Conservation (phyloP, 2,329 filamentous ascomycete species). For the Beauveria varroae region DNA sequence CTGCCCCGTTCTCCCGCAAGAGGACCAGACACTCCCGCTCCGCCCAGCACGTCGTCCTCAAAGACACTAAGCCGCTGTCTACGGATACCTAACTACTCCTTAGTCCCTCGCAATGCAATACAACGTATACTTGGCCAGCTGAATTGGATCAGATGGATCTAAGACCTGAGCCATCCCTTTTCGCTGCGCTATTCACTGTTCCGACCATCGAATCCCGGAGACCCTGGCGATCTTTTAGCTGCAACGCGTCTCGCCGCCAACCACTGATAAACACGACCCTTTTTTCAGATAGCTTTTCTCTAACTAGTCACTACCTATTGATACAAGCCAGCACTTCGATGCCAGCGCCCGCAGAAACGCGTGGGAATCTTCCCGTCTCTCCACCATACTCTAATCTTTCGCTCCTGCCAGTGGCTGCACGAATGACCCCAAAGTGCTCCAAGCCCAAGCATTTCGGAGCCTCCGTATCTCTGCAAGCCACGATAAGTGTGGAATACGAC, state of each 20-base stretch:
- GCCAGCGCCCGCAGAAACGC: not conserved
- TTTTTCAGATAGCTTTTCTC: not conserved
- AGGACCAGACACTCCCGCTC: not conserved
- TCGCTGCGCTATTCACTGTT: not conserved
- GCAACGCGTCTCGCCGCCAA: not conserved
- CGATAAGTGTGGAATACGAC: not conserved
- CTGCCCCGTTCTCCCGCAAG: not conserved
- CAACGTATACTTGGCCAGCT: no score
- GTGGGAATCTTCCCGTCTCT: not conserved
- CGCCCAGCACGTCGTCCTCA: no score
- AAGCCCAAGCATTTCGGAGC: not conserved
- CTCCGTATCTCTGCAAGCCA: not conserved
- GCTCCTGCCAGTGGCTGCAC: not conserved
- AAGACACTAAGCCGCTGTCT: no score
- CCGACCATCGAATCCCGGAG: not conserved
- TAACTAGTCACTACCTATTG: not conserved
- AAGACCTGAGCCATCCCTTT: not conserved
- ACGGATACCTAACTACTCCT: no score
- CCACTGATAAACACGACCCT: not conserved
- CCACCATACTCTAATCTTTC: not conserved
- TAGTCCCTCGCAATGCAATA: no score
- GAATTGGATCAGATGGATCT: not conserved
- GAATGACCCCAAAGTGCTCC: not conserved
- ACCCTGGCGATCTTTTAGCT: not conserved
- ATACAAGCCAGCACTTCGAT: not conserved